These are phyloP conservation scores for Boechera retrofracta DNA, from an alignment of 345 rosid genomes.

Conservation along the genomic window DNA sequence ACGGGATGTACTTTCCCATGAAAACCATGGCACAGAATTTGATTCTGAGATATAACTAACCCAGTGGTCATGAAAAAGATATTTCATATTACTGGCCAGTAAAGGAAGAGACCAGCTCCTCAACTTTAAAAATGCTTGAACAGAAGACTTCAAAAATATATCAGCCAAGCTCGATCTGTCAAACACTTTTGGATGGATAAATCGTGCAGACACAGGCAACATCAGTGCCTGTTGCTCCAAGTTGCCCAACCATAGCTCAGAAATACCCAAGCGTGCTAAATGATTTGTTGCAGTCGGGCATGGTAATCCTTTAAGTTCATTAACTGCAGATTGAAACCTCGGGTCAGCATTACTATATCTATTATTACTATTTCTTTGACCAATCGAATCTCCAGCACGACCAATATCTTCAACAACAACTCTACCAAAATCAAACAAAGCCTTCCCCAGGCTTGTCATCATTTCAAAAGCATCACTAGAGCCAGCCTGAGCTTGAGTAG, in stretches of 20 bases:
- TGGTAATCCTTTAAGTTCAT: slow-evolving; percentile 79
- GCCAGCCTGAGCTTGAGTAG: slow-evolving; percentile 58
- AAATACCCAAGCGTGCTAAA: slow-evolving; percentile 64
- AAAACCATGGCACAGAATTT: slow-evolving; percentile 84
- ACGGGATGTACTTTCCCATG: slow-evolving; percentile 71
- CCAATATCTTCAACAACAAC: slow-evolving; percentile 95
- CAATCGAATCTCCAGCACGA: slow-evolving; percentile 59
- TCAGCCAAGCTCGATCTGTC: slow-evolving; percentile 71
- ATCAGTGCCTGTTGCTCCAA: slow-evolving; percentile 81
- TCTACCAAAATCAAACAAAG: slow-evolving; percentile 89
- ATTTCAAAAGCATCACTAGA: slow-evolving; percentile 97
- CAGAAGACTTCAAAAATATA: slow-evolving; percentile 59
- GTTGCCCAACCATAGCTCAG: slow-evolving; percentile 88
- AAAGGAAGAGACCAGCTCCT: slow-evolving; percentile 71
- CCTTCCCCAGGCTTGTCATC: slow-evolving; percentile 90
- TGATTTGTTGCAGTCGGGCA: slow-evolving; percentile 85
- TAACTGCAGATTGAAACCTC: slow-evolving; percentile 55
- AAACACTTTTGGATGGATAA: slow-evolving; percentile 76
- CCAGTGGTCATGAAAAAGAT: slow-evolving; percentile 79
- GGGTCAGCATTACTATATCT: slow-evolving; percentile 53
- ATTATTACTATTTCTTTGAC: slow-evolving; percentile 47
- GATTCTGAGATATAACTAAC: slow-evolving; percentile 70
- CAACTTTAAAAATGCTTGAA: slow-evolving; percentile 63
- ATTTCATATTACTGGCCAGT: slow-evolving; percentile 75
- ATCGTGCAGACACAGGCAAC: slow-evolving; percentile 74